A percentile compares a stretch with the other conserved stretches of the same genome.
Conservation (phyloP, 306 rosid genomes). For the Dalbergia cultrata region DNA sequence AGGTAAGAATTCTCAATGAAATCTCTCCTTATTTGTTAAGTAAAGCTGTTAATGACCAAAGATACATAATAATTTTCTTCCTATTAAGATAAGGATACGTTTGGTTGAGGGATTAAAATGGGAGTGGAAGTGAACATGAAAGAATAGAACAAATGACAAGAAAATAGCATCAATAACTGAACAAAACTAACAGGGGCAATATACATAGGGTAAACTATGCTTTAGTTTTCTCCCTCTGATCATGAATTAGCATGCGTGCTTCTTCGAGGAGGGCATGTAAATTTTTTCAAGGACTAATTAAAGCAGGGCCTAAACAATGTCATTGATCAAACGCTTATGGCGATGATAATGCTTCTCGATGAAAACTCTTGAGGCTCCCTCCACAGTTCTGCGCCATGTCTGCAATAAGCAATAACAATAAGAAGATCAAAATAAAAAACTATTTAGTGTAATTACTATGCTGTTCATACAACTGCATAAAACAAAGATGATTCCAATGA, state of each 20-base stretch:
- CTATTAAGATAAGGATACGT: too few species aligned
- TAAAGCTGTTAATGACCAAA: too few species aligned
- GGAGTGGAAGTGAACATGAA: neutral
- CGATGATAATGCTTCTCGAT: slow-evolving; percentile 85
- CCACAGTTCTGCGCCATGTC: slow-evolving; percentile 88
- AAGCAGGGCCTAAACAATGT: slow-evolving; percentile 58
- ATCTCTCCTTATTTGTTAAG: too few species aligned
- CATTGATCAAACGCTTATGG: slow-evolving; percentile 83
- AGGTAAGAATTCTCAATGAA: too few species aligned
- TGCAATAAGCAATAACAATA: slow-evolving; percentile 41
- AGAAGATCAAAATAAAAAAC: too few species aligned
- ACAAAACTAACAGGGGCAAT: slow-evolving; percentile 22
- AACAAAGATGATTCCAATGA: neutral
- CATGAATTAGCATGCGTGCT: neutral
- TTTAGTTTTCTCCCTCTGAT: slow-evolving; percentile 10
- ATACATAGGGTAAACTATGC: slow-evolving; percentile 19
- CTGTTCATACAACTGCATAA: too few species aligned
- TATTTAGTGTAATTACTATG: too few species aligned
- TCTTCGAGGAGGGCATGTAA: neutral
- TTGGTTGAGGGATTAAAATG: too few species aligned
- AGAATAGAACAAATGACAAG: slow-evolving; percentile 26
- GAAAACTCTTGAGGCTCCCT: slow-evolving; percentile 86
- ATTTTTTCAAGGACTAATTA: neutral
- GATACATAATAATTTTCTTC: too few species aligned
- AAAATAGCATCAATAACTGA: slow-evolving; percentile 31